Evolutionary conservation across 2,329 filamentous ascomycete genomes (phyloP), one percentile per base, ranked within the genome.

Genomic region (Zasmidium angulare): DNA sequence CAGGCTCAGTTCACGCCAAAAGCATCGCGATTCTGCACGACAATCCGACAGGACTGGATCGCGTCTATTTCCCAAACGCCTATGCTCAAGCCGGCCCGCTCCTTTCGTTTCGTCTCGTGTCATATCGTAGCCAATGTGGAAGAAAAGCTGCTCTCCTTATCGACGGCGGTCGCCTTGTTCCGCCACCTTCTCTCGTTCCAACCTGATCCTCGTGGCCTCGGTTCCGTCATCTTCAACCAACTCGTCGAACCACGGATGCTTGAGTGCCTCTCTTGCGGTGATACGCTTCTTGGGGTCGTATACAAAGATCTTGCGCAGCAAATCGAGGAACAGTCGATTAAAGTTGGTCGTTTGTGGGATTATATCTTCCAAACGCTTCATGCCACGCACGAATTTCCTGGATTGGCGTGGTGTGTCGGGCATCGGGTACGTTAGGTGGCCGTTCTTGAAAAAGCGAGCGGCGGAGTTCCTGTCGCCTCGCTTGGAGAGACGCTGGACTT

Each of bases 211-310:
- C 58, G 83, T 77, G 20, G 85, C 85, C 73, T 88, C 85, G 14
- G 85, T 88, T 58, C 86, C 86, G 69, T 88, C 86, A 68, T 88
- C 86, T 67, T 86, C 80, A 21, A 87, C 77, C 12, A 79, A 77
- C 71, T 88, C 85, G 63, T 81, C 84, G 75, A 88, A 88, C 86
- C 86, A 88, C 0, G 83, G 82, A 69, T 88, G 86, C 70, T 86
- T 84, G 62, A 88, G 75, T 17, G 86, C 86, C 68, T 87, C 78
- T 64, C 87, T 84, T 62, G 86, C 86, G 1, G 84, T 85, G 65
- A 88, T 87, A 22, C 86, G 80, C 65, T 82, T 81, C 70, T 85
- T 86, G 6, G 86, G 86, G 61, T 88, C 85, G 69, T 88, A 88
- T 20, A 88, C 82, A 65, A 88, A 88, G 68, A 88, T 88, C 65